Evolutionary conservation across 371 early-diverging fungal species (phyloP).

Genomic region (Mortierella sp.): DNA sequence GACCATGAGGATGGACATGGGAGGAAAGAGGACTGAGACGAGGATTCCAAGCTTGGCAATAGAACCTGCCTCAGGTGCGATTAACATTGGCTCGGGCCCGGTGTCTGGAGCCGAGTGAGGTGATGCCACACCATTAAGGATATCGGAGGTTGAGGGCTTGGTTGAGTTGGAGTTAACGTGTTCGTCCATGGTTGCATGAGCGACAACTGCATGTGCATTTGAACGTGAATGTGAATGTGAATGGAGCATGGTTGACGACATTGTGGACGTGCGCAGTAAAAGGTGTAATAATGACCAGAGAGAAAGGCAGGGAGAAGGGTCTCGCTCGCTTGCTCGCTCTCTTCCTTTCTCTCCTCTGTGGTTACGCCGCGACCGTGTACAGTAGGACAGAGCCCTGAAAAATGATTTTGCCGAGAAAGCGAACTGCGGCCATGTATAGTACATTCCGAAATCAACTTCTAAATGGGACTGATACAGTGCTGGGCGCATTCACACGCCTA

Average conservation of each 20-base stretch:
- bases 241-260: not conserved
- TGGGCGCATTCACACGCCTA: too few relatives aligned
- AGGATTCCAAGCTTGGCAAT: constrained; percentile 11
- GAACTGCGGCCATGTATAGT: not conserved
- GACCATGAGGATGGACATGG: constrained; percentile 9
- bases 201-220: not conserved
- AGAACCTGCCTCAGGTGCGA: not conserved
- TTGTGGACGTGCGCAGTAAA: too few relatives aligned
- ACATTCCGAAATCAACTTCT: too few relatives aligned
- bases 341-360: too few relatives aligned
- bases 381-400: not conserved
- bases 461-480: too few relatives aligned
- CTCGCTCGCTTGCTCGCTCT: too few relatives aligned
- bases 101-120: not conserved
- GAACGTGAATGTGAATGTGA: not conserved
- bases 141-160: not conserved
- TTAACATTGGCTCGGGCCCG: too few relatives aligned
- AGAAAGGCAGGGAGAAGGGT: too few relatives aligned
- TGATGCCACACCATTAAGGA: not conserved
- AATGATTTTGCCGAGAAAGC: constrained; percentile 3
- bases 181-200: constrained; percentile 2
- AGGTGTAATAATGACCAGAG: not conserved
- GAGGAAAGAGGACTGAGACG: constrained; percentile 7
- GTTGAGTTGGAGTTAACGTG: not conserved
- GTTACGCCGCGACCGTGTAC: too few relatives aligned